A percentile compares a stretch with the other conserved stretches of the same genome.
Conservation (phyloP, 75 land plant genomes). For the Selaginella tamariscina region DNA sequence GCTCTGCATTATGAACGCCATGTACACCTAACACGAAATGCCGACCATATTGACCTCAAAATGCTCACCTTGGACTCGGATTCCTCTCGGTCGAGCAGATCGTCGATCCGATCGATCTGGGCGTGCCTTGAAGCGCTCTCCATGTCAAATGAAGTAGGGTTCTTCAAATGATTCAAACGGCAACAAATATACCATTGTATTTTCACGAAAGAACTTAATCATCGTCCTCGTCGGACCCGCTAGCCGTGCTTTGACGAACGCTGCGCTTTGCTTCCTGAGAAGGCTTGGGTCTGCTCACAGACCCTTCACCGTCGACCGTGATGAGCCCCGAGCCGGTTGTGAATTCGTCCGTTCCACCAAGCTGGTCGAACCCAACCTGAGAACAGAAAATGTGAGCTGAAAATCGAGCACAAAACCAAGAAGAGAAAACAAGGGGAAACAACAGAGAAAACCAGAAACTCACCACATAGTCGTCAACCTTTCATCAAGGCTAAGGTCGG, state of each 20-base stretch:
- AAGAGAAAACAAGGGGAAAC: no score
- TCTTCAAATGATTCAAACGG: no score
- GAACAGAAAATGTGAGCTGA: background rate
- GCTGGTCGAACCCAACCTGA: conserved; percentile 94
- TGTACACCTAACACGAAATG: no score
- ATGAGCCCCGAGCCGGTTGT: conserved; percentile 70
- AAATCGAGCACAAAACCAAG: background rate
- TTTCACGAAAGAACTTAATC: no score
- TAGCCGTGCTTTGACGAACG: conserved; percentile 2
- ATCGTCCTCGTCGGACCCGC: background rate
- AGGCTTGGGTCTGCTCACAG: conserved; percentile 19
- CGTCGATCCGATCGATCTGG: no score
- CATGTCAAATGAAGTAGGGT: no score
- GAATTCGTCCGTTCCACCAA: conserved; percentile 94
- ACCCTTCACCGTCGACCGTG: conserved; percentile 53
- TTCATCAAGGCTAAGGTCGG: conserved; percentile 94
- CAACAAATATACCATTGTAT: no score
- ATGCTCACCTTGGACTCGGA: no score
- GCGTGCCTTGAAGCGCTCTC: no score
- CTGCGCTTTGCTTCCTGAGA: background rate
- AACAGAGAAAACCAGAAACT: conserved; percentile 13
- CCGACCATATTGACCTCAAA: no score
- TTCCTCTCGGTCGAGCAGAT: no score
- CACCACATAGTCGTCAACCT: conserved; percentile 99
- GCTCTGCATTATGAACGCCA: no score